These are phyloP conservation scores for Rhynchosporium secalis DNA, from an alignment of 2,329 filamentous ascomycete species.

Conservation along the genomic window DNA sequence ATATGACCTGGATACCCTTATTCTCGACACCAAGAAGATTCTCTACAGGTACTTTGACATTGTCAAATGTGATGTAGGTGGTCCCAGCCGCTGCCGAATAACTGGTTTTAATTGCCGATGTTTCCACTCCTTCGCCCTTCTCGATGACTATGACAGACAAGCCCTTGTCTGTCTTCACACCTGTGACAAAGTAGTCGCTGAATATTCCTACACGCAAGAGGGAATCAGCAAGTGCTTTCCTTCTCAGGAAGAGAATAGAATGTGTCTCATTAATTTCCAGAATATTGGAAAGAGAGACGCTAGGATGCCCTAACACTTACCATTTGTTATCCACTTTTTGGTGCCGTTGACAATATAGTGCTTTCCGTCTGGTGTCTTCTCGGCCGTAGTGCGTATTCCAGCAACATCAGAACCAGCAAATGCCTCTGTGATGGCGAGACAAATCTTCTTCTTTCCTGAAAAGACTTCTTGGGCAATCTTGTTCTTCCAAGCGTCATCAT, in stretches of 20 bases:
- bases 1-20: constrained; percentile 81
- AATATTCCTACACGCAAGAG: constrained; percentile 53
- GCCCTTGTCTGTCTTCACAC: constrained; percentile 76
- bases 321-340: constrained; percentile 88
- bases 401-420: constrained; percentile 85
- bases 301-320: too few species aligned
- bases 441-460: constrained; percentile 83
- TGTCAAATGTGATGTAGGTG: constrained; percentile 69
- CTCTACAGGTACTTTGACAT: constrained; percentile 79
- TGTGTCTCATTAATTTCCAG: too few species aligned
- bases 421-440: constrained; percentile 83
- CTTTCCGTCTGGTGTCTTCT: constrained; percentile 71
- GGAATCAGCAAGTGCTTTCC: too few species aligned
- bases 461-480: constrained; percentile 71
- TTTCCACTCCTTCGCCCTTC: constrained; percentile 72
- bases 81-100: constrained; percentile 81
- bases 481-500: constrained; percentile 64
- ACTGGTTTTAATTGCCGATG: constrained; percentile 74
- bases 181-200: constrained; percentile 80
- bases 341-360: constrained; percentile 71
- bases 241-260: too few species aligned
- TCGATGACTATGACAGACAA: constrained; percentile 76
- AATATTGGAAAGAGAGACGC: too few species aligned
- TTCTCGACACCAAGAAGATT: constrained; percentile 80
- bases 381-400: constrained; percentile 74